Evolutionary conservation across 306 rosid species (phyloP).

Genomic region (Acacia confusa): DNA sequence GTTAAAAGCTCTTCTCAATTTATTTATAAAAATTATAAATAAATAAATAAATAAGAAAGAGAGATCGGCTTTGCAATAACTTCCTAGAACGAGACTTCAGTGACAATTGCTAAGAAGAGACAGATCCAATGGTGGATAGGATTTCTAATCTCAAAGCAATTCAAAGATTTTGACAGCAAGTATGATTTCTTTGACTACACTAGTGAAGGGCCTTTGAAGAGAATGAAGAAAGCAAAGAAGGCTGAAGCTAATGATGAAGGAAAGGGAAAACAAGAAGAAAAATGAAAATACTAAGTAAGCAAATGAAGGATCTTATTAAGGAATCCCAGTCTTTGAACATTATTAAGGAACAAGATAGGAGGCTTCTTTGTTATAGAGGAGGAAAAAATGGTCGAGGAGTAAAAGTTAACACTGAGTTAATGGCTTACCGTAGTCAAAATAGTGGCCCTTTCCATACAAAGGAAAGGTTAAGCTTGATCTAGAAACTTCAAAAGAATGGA

Average conservation of each 20-base stretch:
- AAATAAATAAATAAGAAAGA: too few relatives aligned
- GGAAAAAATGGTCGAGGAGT: not conserved
- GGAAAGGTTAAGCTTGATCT: conserved; percentile 22
- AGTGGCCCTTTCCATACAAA: conserved; percentile 13
- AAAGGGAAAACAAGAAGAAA: not conserved
- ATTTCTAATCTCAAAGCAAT: too few relatives aligned
- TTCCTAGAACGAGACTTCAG: not conserved
- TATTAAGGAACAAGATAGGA: not conserved
- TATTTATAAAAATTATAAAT: too few relatives aligned
- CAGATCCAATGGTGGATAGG: not conserved
- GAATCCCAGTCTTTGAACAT: not conserved
- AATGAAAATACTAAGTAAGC: too few relatives aligned
- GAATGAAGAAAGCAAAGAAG: not conserved
- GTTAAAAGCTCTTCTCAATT: too few relatives aligned
- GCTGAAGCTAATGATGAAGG: not conserved
- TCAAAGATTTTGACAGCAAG: too few relatives aligned
- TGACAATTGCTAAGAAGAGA: not conserved
- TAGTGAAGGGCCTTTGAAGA: too few relatives aligned
- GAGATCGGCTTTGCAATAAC: not conserved
- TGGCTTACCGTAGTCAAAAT: not conserved
- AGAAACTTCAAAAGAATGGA: conserved; percentile 40
- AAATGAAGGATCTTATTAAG: not conserved
- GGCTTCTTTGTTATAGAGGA: not conserved
- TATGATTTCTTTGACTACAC: too few relatives aligned
- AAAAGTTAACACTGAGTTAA: not conserved